phyloP scores from a whole-genome alignment of 495 filamentous ascomycete species.

The Xylaria nigripes region DNA sequence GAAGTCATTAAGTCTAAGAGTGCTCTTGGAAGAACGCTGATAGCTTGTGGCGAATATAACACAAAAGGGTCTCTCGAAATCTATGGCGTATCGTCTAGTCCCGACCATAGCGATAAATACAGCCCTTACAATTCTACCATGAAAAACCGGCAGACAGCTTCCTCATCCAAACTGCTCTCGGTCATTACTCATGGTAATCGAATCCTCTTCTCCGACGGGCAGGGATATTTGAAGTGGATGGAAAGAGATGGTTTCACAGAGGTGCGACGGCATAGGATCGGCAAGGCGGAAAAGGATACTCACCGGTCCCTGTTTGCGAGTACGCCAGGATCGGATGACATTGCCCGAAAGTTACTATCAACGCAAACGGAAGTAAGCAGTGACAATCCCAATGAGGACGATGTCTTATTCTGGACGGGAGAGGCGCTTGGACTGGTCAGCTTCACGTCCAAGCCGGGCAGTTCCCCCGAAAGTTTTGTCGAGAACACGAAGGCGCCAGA shows the following conservation, averaged over 20 bases:
- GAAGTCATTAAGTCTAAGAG: slow-evolving; percentile 44
- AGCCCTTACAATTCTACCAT: slow-evolving; percentile 32
- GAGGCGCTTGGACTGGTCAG: slow-evolving; percentile 66
- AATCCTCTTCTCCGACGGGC: slow-evolving; percentile 75
- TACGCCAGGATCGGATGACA: slow-evolving; percentile 49
- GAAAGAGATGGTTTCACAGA: slow-evolving; percentile 81
- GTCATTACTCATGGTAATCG: slow-evolving; percentile 78
- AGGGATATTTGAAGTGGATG: slow-evolving; percentile 83
- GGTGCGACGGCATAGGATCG: slow-evolving; percentile 67
- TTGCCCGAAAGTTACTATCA: slow-evolving; percentile 64
- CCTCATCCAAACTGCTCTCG: slow-evolving; percentile 71
- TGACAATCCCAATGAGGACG: slow-evolving; percentile 44
- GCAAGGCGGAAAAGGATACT: slow-evolving; percentile 36
- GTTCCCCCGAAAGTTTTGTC: slow-evolving; percentile 41
- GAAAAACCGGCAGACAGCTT: slow-evolving; percentile 79
- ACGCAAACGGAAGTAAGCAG: slow-evolving; percentile 36
- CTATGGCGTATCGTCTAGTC: slow-evolving; percentile 52
- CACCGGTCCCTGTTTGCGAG: slow-evolving; percentile 38
- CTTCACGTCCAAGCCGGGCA: slow-evolving; percentile 46
- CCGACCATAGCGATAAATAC: slow-evolving; percentile 15
- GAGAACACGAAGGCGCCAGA: slow-evolving; percentile 31
- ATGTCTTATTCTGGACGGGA: slow-evolving; percentile 72
- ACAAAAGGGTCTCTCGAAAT: slow-evolving; percentile 84
- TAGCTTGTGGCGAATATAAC: slow-evolving; percentile 91
- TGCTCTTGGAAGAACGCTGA: slow-evolving; percentile 50